Conservation (phyloP, 305 asterid genomes). For the Fraxinus paxiana region DNA sequence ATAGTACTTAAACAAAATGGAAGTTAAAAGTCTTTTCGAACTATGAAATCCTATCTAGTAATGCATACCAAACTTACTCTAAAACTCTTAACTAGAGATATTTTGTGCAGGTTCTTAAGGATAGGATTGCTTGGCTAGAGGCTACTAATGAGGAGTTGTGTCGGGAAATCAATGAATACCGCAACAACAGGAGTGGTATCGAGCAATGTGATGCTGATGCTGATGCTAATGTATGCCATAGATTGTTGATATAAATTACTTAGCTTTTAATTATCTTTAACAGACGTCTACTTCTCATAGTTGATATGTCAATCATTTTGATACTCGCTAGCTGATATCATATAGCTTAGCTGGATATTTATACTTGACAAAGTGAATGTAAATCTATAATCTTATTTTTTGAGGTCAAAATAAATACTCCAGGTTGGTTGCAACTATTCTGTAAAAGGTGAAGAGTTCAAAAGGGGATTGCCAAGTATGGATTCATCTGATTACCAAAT, state of each 20-base stretch:
- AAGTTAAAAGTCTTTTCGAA: background rate
- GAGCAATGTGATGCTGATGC: constrained; percentile 46
- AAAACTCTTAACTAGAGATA: constrained; percentile 18
- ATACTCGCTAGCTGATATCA: background rate
- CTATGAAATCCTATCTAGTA: background rate
- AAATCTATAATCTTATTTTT: constrained; percentile 13
- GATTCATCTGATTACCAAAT: constrained; percentile 90
- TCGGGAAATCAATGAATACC: constrained; percentile 77
- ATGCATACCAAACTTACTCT: background rate
- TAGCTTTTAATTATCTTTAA: background rate
- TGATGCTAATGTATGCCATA: constrained; percentile 49
- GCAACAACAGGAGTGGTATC: constrained; percentile 44
- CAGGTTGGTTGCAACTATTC: constrained; percentile 55
- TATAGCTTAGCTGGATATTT: background rate
- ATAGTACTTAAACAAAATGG: background rate
- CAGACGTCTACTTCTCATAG: background rate
- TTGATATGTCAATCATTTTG: background rate
- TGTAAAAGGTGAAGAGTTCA: constrained; percentile 72
- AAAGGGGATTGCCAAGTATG: constrained; percentile 86
- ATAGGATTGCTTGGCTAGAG: constrained; percentile 89
- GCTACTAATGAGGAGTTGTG: constrained; percentile 80
- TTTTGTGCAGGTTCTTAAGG: constrained; percentile 71
- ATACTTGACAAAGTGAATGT: background rate
- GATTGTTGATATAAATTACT: background rate
- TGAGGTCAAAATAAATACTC: constrained; percentile 15